Percentiles rank a stretch among this genome's conserved stretches.
These are phyloP conservation scores for Trifolium pratense DNA, from an alignment of 306 rosid species.

Conservation along the genomic window DNA sequence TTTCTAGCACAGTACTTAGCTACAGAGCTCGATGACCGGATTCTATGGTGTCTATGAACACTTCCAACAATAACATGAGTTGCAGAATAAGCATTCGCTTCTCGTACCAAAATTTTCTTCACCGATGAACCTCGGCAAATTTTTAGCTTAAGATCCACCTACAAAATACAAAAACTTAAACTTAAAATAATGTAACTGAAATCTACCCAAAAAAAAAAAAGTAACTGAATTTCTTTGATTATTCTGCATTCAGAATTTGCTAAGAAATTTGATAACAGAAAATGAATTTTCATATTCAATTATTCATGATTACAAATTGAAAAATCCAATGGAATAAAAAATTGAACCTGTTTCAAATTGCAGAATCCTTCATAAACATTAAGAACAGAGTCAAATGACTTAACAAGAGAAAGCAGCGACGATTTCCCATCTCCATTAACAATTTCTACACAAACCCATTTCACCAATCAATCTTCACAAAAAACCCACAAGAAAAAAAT, in stretches of 20 bases:
- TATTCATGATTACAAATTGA: neutral
- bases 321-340: constrained; percentile 33
- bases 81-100: constrained; percentile 76
- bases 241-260: neutral
- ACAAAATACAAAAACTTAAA: constrained; percentile 28
- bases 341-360: constrained; percentile 83
- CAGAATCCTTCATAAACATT: constrained; percentile 96
- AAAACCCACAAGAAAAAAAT: constrained; percentile 1
- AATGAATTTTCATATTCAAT: neutral
- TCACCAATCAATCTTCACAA: constrained; percentile 31
- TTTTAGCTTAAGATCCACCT: constrained; percentile 95
- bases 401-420: constrained; percentile 83
- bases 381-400: constrained; percentile 93
- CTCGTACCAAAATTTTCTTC: constrained; percentile 75
- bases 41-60: constrained; percentile 61
- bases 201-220: no score
- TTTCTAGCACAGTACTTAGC: constrained; percentile 94
- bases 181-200: neutral
- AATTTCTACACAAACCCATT: constrained; percentile 58
- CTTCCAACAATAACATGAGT: constrained; percentile 76
- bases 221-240: no score
- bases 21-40: constrained; percentile 70
- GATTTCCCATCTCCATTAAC: constrained; percentile 82
- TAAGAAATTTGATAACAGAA: constrained; percentile 30
- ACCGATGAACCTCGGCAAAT: constrained; percentile 80